Evolutionary conservation across 2,329 filamentous ascomycete genomes (phyloP), one percentile per base, ranked within the genome.

Genomic region (Fusarium devonianum): DNA sequence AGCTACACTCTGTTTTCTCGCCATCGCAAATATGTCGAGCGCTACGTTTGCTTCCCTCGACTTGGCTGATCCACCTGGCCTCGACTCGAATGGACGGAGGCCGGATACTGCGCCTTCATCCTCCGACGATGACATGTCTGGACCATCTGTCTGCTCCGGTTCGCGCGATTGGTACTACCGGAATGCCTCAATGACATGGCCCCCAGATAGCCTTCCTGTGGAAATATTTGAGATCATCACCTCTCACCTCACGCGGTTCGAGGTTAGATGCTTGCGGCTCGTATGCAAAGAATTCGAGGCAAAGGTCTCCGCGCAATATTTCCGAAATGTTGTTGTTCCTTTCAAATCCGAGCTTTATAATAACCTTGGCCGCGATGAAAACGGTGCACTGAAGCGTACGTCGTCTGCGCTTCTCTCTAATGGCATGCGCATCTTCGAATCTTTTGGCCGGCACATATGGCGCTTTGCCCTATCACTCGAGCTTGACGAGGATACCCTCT

Each of bases 381-480:
- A 60, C 23, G 60, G 56, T 36, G 47, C 42, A 23, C 23, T 65
- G 19, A 57, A 60, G 26, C 51, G 64, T 21, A 56, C 67, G 1
- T 60, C 64, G 8, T 63, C 65, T 5, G 49, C 52, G 6, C 60
- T 73, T 25, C 67, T 75, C 18, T 69, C 68, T 59, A 78, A 78
- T 47, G 84, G 84, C 23, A 79, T 86, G 64, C 75, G 81, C 50
- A 79, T 87, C 22, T 86, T 87, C 58, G 70, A 82, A 57, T 77
- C 78, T 12, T 86, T 87, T 67, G 83, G 83, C 9, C 71, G 73
- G 21, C 78, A 83, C 44, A 86, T 90, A 46, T 72, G 74, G 19
- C 79, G 78, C 42, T 88, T 87, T 62, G 87, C 84, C 5, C 80
- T 90, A 65, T 84, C 84, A 17, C 84, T 89, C 53, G 86, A 89